phyloP scores from a whole-genome alignment of 2,329 filamentous ascomycete species.

The Calonectria pauciramosa region DNA sequence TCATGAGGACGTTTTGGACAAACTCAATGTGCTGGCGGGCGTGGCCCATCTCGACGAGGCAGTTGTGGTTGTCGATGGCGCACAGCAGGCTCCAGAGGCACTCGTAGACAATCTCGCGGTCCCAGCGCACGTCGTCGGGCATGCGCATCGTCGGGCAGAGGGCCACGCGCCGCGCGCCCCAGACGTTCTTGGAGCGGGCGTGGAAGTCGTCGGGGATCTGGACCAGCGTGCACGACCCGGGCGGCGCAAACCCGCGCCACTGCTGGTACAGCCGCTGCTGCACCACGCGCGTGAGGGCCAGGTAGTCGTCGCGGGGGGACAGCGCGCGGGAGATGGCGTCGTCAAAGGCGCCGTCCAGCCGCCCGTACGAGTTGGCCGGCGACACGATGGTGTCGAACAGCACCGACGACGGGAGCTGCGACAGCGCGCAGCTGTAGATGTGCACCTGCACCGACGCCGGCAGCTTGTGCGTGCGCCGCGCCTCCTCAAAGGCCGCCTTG shows the following conservation, averaged over 20 bases:
- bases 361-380: constrained; percentile 67
- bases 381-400: constrained; percentile 65
- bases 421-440: constrained; percentile 55
- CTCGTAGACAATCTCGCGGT: constrained; percentile 67
- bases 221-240: constrained; percentile 63
- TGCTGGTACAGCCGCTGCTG: constrained; percentile 62
- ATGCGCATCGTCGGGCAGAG: constrained; percentile 67
- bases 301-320: constrained; percentile 55
- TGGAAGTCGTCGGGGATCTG: constrained; percentile 54
- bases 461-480: constrained; percentile 36
- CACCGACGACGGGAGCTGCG: constrained; percentile 49
- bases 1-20: constrained; percentile 62
- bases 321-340: constrained; percentile 48
- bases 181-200: constrained; percentile 50
- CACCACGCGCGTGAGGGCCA: constrained; percentile 59
- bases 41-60: constrained; percentile 29
- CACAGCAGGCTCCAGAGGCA: constrained; percentile 66
- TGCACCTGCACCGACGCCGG: constrained; percentile 47
- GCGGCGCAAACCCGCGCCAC: constrained; percentile 63
- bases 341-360: constrained; percentile 68
- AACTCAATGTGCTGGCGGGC: constrained; percentile 30
- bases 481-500: constrained; percentile 13
- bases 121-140: constrained; percentile 59
- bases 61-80: constrained; percentile 62
- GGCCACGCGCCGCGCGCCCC: constrained; percentile 59